Conservation (phyloP, 768 basidiomycete genomes). For the Lactifluus rugatus region DNA sequence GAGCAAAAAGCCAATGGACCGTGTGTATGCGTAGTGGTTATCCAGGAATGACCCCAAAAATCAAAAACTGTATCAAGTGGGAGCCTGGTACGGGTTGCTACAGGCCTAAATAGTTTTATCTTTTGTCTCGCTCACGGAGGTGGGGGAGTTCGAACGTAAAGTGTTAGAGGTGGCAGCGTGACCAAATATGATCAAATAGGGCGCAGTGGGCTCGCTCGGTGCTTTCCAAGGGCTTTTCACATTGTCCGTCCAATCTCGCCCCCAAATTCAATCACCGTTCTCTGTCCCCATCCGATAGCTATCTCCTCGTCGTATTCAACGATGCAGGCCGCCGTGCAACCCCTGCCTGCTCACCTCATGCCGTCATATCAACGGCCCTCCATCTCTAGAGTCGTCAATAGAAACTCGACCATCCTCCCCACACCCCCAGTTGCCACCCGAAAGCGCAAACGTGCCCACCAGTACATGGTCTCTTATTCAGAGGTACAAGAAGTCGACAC, state of each 20-base stretch:
- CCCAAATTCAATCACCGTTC: slow-evolving; percentile 20
- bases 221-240: slow-evolving; percentile 19
- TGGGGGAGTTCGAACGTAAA: slow-evolving; percentile 18
- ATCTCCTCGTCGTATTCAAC: slow-evolving; percentile 39
- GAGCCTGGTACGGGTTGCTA: neutral
- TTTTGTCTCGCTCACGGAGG: neutral
- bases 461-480: slow-evolving; percentile 77
- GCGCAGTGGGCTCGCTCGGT: slow-evolving; percentile 16
- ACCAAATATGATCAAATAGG: slow-evolving; percentile 21
- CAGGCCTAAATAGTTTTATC: neutral
- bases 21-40: neutral
- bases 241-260: slow-evolving; percentile 19
- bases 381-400: slow-evolving; percentile 34
- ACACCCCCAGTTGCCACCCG: slow-evolving; percentile 64
- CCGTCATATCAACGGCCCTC: slow-evolving; percentile 56
- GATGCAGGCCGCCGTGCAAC: slow-evolving; percentile 70
- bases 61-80: neutral
- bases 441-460: slow-evolving; percentile 76
- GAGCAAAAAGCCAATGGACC: neutral
- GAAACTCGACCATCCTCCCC: slow-evolving; percentile 42
- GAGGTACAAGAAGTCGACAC: slow-evolving; percentile 82
- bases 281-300: slow-evolving; percentile 37
- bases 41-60: too few species aligned
- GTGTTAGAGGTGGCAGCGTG: slow-evolving; percentile 18
- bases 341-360: slow-evolving; percentile 49